A percentile compares a stretch with the other conserved stretches of the same genome.
These are phyloP conservation scores for Penicillium cosmopolitanum DNA, from an alignment of 495 filamentous ascomycete species.

Conservation along the genomic window DNA sequence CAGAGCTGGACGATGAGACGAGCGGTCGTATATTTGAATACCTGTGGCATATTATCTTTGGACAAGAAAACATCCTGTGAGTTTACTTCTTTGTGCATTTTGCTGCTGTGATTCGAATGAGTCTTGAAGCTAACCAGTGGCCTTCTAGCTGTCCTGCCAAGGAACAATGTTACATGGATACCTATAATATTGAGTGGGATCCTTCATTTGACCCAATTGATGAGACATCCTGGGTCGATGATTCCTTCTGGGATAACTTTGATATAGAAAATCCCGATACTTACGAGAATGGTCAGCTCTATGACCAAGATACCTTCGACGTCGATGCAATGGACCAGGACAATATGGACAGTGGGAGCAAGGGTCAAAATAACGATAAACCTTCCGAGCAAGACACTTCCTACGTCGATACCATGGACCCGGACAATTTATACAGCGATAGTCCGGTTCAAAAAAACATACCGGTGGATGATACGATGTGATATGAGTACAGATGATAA, in stretches of 20 bases:
- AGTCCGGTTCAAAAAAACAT: not conserved
- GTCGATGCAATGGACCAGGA: not conserved
- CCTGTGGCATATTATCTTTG: constrained; percentile 71
- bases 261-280: constrained; percentile 1
- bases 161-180: constrained; percentile 34
- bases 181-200: constrained; percentile 32
- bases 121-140: not conserved
- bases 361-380: not conserved
- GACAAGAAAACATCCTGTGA: constrained; percentile 42
- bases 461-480: not conserved
- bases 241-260: constrained; percentile 14
- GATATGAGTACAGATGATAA: not conserved
- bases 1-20: constrained; percentile 56
- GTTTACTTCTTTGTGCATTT: constrained; percentile 14
- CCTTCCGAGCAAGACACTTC: not conserved
- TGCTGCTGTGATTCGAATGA: not conserved
- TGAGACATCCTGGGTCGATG: constrained; percentile 5
- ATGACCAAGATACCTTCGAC: not conserved
- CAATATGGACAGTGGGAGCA: not conserved
- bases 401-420: not conserved
- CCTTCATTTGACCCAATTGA: not conserved
- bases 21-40: constrained; percentile 72
- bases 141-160: constrained; percentile 36
- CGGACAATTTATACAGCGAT: not conserved
- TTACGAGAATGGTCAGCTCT: not conserved